phyloP scores from a whole-genome alignment of 805 yeast genomes.

The Cyberlindnera suaveolens region DNA sequence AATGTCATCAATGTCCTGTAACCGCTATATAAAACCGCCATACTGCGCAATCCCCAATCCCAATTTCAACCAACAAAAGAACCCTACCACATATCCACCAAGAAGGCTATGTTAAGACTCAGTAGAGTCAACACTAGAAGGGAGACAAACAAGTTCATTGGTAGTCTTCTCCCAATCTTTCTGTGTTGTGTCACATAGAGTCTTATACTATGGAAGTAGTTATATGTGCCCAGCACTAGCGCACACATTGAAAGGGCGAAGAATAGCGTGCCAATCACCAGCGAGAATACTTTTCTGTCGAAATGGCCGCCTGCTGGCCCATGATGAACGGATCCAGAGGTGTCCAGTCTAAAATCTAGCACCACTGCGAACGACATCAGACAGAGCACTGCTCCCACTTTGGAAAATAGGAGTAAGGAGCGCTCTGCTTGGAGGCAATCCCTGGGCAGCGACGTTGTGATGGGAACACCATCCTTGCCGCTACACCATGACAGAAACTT shows the following conservation, averaged over 20 bases:
- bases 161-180: constrained; percentile 6
- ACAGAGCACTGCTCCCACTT: constrained; percentile 15
- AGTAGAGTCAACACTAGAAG: constrained; percentile 6
- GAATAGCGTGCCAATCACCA: constrained; percentile 11
- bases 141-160: constrained; percentile 9
- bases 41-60: too few species aligned
- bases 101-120: constrained; percentile 12
- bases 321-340: constrained; percentile 1
- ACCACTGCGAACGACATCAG: constrained; percentile 17
- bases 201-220: constrained; percentile 16
- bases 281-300: constrained; percentile 6
- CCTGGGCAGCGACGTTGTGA: constrained; percentile 20
- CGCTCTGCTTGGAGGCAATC: constrained; percentile 25
- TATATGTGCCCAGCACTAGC: constrained; percentile 14
- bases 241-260: constrained; percentile 9
- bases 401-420: constrained; percentile 18
- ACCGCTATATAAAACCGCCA: too few species aligned
- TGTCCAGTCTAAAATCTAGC: constrained; percentile 13
- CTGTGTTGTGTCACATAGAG: constrained; percentile 13
- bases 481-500: too few species aligned
- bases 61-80: too few species aligned
- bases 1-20: too few species aligned
- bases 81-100: constrained; percentile 7
- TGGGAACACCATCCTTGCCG: constrained; percentile 4
- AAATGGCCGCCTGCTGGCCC: neutral